These are phyloP conservation scores for Crithidia brevicula DNA, from an alignment of 208 protist species.

Conservation along the genomic window DNA sequence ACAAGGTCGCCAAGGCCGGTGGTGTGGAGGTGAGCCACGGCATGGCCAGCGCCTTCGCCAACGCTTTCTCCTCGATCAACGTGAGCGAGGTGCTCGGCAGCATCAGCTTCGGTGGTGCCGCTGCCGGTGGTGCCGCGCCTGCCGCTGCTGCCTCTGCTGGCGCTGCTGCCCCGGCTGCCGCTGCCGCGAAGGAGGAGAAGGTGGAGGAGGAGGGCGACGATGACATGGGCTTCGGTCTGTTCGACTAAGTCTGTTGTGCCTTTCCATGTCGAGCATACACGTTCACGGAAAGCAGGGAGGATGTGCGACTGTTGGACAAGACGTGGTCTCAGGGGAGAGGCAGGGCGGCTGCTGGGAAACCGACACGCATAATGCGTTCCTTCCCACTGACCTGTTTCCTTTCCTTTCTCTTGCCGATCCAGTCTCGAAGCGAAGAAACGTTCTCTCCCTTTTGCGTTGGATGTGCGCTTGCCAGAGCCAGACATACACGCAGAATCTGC, in stretches of 20 bases:
- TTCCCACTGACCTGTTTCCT: too few relatives aligned
- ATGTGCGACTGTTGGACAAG: too few relatives aligned
- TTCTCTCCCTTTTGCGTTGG: too few relatives aligned
- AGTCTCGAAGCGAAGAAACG: too few relatives aligned
- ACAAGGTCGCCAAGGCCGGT: slow-evolving; percentile 76
- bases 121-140: slow-evolving; percentile 42
- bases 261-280: neutral
- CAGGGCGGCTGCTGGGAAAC: too few relatives aligned
- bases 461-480: too few relatives aligned
- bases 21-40: slow-evolving; percentile 75
- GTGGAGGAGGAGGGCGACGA: slow-evolving; percentile 84
- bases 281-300: too few relatives aligned
- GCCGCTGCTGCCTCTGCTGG: slow-evolving; percentile 34
- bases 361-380: too few relatives aligned
- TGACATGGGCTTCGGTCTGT: slow-evolving; percentile 90
- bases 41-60: slow-evolving; percentile 77
- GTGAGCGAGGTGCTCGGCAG: slow-evolving; percentile 69
- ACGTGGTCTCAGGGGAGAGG: too few relatives aligned
- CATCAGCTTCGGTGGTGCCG: slow-evolving; percentile 74
- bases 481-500: too few relatives aligned
- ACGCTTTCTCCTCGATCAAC: slow-evolving; percentile 56
- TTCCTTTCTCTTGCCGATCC: too few relatives aligned
- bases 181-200: slow-evolving; percentile 65
- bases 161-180: slow-evolving; percentile 44
- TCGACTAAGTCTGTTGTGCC: slow-evolving; percentile 70